These are phyloP conservation scores for Oryza glaberrima DNA, from an alignment of 176 grass and related monocot species.

Conservation along the genomic window DNA sequence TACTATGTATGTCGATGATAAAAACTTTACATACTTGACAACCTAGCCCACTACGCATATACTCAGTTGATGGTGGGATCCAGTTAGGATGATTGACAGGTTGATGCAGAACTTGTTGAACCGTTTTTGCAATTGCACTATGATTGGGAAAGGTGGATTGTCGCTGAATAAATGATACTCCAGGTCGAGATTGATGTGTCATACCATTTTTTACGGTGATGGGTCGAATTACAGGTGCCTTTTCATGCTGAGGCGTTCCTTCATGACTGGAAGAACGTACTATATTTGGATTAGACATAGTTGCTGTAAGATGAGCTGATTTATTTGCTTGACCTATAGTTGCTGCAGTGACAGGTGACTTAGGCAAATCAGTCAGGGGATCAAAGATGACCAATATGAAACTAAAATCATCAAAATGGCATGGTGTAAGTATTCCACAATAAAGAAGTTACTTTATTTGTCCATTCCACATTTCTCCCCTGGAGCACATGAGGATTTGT, in stretches of 20 bases:
- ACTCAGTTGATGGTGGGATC: conserved; percentile 65
- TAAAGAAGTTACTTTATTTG: neutral
- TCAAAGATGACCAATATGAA: conserved; percentile 2
- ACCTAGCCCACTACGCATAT: conserved; percentile 59
- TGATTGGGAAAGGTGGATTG: conserved; percentile 53
- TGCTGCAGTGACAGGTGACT: conserved; percentile 39
- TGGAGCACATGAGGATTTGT: neutral
- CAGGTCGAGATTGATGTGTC: conserved; percentile 51
- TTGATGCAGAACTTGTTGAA: conserved; percentile 49
- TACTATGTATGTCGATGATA: conserved; percentile 48
- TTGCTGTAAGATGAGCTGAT: conserved; percentile 36
- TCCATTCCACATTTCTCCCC: neutral
- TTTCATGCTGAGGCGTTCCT: conserved; percentile 45
- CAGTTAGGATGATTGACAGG: conserved; percentile 50
- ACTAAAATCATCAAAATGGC: conserved; percentile 3
- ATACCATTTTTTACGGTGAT: conserved; percentile 40
- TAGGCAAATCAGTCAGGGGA: conserved; percentile 26
- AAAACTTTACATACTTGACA: conserved; percentile 67
- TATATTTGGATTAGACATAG: conserved; percentile 30
- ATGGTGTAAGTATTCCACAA: neutral
- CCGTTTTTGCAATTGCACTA: conserved; percentile 53
- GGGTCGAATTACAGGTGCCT: conserved; percentile 30
- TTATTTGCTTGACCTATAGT: conserved; percentile 47
- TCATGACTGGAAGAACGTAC: conserved; percentile 30
- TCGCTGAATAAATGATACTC: conserved; percentile 39